These are phyloP conservation scores for Aegilops speltoides DNA, from an alignment of 176 grass and related monocot species.

Conservation along the genomic window DNA sequence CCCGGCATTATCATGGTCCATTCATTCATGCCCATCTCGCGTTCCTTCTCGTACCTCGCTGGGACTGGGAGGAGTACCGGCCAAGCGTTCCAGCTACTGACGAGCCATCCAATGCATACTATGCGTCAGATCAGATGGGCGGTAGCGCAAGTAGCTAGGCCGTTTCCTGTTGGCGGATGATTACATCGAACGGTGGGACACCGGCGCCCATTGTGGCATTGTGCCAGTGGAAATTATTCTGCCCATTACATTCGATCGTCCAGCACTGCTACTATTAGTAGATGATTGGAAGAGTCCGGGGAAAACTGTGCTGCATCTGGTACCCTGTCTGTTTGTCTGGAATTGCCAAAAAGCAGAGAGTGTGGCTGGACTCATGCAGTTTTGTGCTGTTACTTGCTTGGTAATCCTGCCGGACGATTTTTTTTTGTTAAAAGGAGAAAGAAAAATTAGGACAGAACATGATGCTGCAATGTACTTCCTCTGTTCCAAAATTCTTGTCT, in stretches of 20 bases:
- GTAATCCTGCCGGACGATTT: neutral
- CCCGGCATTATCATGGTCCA: neutral
- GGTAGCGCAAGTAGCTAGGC: neutral
- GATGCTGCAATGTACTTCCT: too few species aligned
- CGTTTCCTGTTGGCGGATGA: neutral
- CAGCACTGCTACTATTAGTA: neutral
- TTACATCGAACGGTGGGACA: neutral
- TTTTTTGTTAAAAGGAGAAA: neutral
- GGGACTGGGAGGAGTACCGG: neutral
- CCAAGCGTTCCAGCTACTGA: neutral
- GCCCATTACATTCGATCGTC: constrained; percentile 22
- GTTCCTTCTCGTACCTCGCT: neutral
- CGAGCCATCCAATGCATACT: neutral
- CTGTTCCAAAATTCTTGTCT: too few species aligned
- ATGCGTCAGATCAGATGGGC: neutral
- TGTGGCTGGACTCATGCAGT: too few species aligned
- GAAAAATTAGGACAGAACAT: neutral
- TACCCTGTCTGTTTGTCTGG: neutral
- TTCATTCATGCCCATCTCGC: neutral
- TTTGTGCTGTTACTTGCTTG: neutral
- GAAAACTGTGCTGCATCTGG: neutral
- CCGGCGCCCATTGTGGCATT: neutral
- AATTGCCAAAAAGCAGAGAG: neutral
- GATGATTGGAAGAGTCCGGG: constrained; percentile 24
- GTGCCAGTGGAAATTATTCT: constrained; percentile 15